Percentiles rank a stretch among this genome's conserved stretches.
Evolutionary conservation across 768 basidiomycete genomes (phyloP).

Genomic region (Exsudoporus frostii): DNA sequence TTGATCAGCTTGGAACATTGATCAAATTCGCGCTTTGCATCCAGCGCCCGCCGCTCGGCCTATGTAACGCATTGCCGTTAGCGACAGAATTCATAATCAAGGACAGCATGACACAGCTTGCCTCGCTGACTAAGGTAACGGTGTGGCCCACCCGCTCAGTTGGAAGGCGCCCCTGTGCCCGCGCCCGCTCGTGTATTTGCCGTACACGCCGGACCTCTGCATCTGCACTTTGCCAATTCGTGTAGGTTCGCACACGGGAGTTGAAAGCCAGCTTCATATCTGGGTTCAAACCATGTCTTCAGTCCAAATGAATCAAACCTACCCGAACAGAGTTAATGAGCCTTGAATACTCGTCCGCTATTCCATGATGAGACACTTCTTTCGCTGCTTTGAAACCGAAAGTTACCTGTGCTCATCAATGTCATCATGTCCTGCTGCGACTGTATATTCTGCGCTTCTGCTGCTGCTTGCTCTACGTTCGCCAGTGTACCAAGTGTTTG

Average conservation of each 20-base stretch:
- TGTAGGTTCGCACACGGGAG: slow-evolving; percentile 80
- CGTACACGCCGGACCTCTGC: slow-evolving; percentile 69
- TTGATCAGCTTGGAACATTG: slow-evolving; percentile 86
- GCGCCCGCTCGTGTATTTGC: slow-evolving; percentile 75
- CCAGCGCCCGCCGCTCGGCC: slow-evolving; percentile 82
- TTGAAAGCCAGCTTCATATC: slow-evolving; percentile 72
- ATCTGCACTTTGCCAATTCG: slow-evolving; percentile 79
- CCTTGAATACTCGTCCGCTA: slow-evolving; percentile 90
- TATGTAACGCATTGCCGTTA: slow-evolving; percentile 28
- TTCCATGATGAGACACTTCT: slow-evolving; percentile 7
- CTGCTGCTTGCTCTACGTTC: slow-evolving; percentile 69
- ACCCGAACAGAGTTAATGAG: slow-evolving; percentile 85
- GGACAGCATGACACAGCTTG: slow-evolving; percentile 29
- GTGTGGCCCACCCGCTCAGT: slow-evolving; percentile 69
- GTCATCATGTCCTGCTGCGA: slow-evolving; percentile 81
- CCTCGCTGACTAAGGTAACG: slow-evolving; percentile 81
- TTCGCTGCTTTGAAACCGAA: not conserved
- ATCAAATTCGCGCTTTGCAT: slow-evolving; percentile 87
- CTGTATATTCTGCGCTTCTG: slow-evolving; percentile 71
- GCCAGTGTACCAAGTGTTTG: slow-evolving; percentile 67
- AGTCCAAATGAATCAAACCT: slow-evolving; percentile 28
- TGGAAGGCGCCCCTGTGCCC: slow-evolving; percentile 70
- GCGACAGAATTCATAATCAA: not conserved
- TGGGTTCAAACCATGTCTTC: not conserved
- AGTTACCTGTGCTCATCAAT: slow-evolving; percentile 68